phyloP scores from a whole-genome alignment of 2,329 filamentous ascomycete species.

The Aschersonia sp. region DNA sequence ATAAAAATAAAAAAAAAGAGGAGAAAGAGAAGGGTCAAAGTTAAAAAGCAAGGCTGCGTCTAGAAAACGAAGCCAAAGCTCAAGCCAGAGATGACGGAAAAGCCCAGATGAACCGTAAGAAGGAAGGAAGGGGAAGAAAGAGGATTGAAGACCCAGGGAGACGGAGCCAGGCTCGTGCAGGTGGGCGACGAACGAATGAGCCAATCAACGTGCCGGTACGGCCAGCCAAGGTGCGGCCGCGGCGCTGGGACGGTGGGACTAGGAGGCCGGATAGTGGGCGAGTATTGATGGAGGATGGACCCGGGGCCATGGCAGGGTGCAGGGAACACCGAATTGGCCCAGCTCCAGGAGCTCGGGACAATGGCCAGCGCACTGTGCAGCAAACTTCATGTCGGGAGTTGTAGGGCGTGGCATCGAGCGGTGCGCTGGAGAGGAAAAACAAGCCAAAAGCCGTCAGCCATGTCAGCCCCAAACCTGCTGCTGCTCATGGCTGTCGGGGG shows the following conservation, averaged over 20 bases:
- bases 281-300: not conserved
- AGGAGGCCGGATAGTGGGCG: not conserved
- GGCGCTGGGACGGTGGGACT: not conserved
- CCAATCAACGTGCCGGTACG: not conserved
- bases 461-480: too few relatives aligned
- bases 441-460: too few relatives aligned
- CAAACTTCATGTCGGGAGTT: not conserved
- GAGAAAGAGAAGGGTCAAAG: too few relatives aligned
- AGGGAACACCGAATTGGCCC: not conserved
- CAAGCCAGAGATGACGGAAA: too few relatives aligned
- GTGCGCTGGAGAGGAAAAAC: not conserved
- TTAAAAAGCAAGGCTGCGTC: too few relatives aligned
- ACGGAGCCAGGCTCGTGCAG: not conserved
- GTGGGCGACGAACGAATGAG: constrained; percentile 1
- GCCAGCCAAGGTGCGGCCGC: not conserved
- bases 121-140: constrained; percentile 1
- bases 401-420: not conserved
- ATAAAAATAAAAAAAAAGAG: not conserved
- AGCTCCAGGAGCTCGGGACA: constrained; percentile 3
- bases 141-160: constrained; percentile 2
- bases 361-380: constrained; percentile 1
- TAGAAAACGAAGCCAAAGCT: too few relatives aligned
- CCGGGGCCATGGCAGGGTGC: not conserved
- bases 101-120: not conserved
- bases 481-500: too few relatives aligned